Conservation (phyloP, 2,329 filamentous ascomycete genomes). For the Cucurbitaria berberidis region DNA sequence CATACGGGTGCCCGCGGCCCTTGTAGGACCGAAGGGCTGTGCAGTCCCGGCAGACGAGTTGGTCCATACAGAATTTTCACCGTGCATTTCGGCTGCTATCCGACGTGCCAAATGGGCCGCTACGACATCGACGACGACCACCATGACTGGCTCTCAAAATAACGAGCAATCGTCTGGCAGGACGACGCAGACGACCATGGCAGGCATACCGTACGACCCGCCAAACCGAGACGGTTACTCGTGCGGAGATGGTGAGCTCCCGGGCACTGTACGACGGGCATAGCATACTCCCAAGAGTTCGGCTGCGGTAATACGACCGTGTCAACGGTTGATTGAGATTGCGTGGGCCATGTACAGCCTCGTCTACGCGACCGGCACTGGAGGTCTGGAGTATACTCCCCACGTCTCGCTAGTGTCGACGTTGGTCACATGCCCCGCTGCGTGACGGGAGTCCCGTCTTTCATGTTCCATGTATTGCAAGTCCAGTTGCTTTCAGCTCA, state of each 20-base stretch:
- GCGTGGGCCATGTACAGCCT: constrained; percentile 8
- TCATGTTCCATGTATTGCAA: constrained; percentile 7
- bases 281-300: not conserved
- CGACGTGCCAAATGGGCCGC: constrained; percentile 24
- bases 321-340: constrained; percentile 3
- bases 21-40: constrained; percentile 27
- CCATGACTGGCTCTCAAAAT: constrained; percentile 30
- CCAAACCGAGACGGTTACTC: constrained; percentile 5
- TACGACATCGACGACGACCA: not conserved
- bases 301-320: constrained; percentile 5
- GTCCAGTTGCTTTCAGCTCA: constrained; percentile 22
- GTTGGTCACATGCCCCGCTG: constrained; percentile 23
- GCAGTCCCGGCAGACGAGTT: constrained; percentile 14
- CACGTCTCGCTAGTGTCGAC: constrained; percentile 9
- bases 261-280: constrained; percentile 2
- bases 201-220: constrained; percentile 16
- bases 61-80: constrained; percentile 24
- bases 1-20: constrained; percentile 18
- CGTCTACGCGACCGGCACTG: constrained; percentile 11
- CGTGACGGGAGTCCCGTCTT: constrained; percentile 16
- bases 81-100: constrained; percentile 30
- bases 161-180: constrained; percentile 22
- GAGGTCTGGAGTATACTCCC: too few species aligned
- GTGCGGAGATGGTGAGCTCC: constrained; percentile 1
- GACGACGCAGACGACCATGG: constrained; percentile 10